These are phyloP conservation scores for Aspergillus sclerotiicarbonarius DNA, from an alignment of 495 filamentous ascomycete species.

Conservation along the genomic window DNA sequence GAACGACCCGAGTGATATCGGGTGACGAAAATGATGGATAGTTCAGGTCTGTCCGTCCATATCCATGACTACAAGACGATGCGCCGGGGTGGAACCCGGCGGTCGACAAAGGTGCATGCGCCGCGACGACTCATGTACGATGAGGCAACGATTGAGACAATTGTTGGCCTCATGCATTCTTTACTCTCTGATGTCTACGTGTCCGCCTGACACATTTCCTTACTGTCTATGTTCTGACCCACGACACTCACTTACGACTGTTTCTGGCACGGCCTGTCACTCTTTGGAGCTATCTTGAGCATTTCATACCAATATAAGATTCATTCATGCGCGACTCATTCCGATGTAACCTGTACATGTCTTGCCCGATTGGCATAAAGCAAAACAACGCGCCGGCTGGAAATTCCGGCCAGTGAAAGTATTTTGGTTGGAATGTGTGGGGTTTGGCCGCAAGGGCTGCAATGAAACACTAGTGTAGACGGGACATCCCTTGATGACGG, in stretches of 20 bases:
- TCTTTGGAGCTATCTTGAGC: neutral
- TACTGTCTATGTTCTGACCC: neutral
- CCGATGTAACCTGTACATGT: neutral
- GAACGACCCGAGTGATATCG: neutral
- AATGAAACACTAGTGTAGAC: neutral
- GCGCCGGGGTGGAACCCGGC: conserved; percentile 5
- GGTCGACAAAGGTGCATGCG: neutral
- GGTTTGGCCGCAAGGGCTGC: neutral
- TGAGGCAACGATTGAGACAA: neutral
- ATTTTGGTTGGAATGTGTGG: neutral
- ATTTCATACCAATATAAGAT: conserved; percentile 3
- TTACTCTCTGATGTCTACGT: neutral
- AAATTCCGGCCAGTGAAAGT: neutral
- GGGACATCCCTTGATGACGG: too few relatives aligned
- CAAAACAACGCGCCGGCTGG: neutral
- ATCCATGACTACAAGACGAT: neutral
- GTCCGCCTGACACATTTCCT: neutral
- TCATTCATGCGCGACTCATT: too few relatives aligned
- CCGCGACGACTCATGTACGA: neutral
- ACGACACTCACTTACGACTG: neutral
- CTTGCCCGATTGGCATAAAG: neutral
- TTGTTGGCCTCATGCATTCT: neutral
- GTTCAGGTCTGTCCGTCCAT: neutral
- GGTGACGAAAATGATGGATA: conserved; percentile 9
- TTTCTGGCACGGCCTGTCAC: neutral